Evolutionary conservation across 768 basidiomycete species (phyloP).

Genomic region (Leccinum pellstonianum): DNA sequence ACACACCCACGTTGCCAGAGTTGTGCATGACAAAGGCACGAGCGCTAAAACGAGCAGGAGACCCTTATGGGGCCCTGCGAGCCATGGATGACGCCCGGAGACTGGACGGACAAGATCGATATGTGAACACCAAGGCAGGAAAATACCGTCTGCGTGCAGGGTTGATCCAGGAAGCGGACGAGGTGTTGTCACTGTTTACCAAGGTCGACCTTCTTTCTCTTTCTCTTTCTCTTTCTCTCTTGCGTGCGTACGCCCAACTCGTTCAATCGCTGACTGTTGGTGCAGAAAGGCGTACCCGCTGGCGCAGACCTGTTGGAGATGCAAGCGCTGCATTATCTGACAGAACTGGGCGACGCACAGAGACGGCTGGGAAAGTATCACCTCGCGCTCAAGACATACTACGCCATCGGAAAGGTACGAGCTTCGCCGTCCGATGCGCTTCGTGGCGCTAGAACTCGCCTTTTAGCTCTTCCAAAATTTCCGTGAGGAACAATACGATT

Average conservation of each 20-base stretch:
- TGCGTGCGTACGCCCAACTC: not conserved
- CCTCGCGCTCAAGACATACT: slow-evolving; percentile 84
- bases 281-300: slow-evolving; percentile 84
- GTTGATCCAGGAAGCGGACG: slow-evolving; percentile 69
- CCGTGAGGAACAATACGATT: slow-evolving; percentile 97
- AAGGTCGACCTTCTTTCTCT: slow-evolving; percentile 56
- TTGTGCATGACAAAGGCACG: slow-evolving; percentile 80
- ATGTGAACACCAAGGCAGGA: slow-evolving; percentile 89
- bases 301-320: slow-evolving; percentile 88
- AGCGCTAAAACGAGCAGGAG: slow-evolving; percentile 83
- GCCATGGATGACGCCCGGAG: slow-evolving; percentile 78
- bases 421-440: slow-evolving; percentile 4
- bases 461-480: slow-evolving; percentile 75
- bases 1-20: slow-evolving; percentile 95
- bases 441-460: slow-evolving; percentile 5
- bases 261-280: slow-evolving; percentile 7
- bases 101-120: slow-evolving; percentile 92
- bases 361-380: slow-evolving; percentile 61
- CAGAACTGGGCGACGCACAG: slow-evolving; percentile 78
- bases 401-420: slow-evolving; percentile 68
- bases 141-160: slow-evolving; percentile 90
- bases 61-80: slow-evolving; percentile 68
- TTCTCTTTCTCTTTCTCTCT: not conserved
- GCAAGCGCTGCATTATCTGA: slow-evolving; percentile 88
- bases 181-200: slow-evolving; percentile 83